Evolutionary conservation across 768 basidiomycete species (phyloP).

Genomic region (Lactifluus pinguis): DNA sequence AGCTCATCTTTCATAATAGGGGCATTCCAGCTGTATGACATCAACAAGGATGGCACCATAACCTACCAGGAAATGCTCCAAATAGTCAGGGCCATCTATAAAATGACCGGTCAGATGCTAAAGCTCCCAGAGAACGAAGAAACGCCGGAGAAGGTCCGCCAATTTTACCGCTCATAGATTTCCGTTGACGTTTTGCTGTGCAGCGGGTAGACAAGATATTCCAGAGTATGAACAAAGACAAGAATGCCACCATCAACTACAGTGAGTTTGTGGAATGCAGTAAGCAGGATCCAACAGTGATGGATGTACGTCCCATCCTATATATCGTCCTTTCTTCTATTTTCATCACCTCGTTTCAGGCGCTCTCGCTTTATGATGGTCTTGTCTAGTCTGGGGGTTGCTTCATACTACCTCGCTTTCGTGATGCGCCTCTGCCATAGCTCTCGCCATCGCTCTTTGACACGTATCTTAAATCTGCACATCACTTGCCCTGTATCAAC

Average conservation of each 20-base stretch:
- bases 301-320: conserved; percentile 54
- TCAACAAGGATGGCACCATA: conserved; percentile 96
- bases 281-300: conserved; percentile 98
- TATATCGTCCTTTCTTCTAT: conserved; percentile 3
- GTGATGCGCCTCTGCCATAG: background rate
- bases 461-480: background rate
- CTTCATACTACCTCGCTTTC: background rate
- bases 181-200: conserved; percentile 13
- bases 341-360: conserved; percentile 37
- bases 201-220: conserved; percentile 99
- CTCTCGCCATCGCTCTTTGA: background rate
- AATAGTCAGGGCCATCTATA: conserved; percentile 97
- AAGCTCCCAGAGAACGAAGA: conserved; percentile 97
- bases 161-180: background rate
- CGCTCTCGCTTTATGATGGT: conserved; percentile 90
- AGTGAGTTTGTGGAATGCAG: conserved; percentile 98
- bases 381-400: conserved; percentile 46
- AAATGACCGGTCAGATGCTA: conserved; percentile 99
- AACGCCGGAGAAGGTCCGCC: conserved; percentile 90
- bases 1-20: conserved; percentile 49
- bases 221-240: conserved; percentile 92
- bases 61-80: conserved; percentile 99
- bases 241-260: conserved; percentile 86
- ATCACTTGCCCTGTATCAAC: background rate
- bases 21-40: conserved; percentile 99